These are phyloP conservation scores for Trichoderma breve DNA, from an alignment of 2,329 filamentous ascomycete species.

Conservation along the genomic window DNA sequence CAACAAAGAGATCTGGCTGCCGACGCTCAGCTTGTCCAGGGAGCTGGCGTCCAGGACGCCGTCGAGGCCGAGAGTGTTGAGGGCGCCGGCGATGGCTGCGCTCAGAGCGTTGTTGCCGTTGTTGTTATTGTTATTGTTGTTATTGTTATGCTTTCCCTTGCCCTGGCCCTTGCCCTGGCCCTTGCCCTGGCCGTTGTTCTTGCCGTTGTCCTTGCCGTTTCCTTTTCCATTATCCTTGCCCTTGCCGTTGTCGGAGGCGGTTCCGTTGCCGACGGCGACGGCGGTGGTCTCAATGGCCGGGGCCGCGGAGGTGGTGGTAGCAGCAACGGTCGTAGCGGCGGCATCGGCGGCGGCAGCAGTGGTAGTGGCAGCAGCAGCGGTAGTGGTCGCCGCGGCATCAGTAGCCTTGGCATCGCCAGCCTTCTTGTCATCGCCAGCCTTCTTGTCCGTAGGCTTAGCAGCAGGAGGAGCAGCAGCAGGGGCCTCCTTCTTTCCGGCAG, in stretches of 20 bases:
- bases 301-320: neutral
- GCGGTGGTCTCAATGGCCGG: neutral
- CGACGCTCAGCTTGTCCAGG: constrained; percentile 30
- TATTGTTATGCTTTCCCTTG: constrained; percentile 1
- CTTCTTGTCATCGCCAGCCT: neutral
- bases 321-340: neutral
- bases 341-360: neutral
- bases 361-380: neutral
- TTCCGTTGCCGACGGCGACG: neutral
- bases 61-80: constrained; percentile 31
- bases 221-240: constrained; percentile 21
- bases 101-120: constrained; percentile 26
- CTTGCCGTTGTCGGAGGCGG: constrained; percentile 16
- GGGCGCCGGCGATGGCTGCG: constrained; percentile 26
- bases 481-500: neutral
- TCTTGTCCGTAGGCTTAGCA: neutral
- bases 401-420: neutral
- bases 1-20: constrained; percentile 29
- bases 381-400: neutral
- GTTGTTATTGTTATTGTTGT: constrained; percentile 18
- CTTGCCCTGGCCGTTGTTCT: constrained; percentile 8
- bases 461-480: neutral
- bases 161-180: neutral
- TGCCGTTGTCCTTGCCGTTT: constrained; percentile 1
- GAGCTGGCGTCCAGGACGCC: constrained; percentile 28